These are phyloP conservation scores for Paradendryphiella salina DNA, from an alignment of 2,329 filamentous ascomycete genomes.

Conservation along the genomic window DNA sequence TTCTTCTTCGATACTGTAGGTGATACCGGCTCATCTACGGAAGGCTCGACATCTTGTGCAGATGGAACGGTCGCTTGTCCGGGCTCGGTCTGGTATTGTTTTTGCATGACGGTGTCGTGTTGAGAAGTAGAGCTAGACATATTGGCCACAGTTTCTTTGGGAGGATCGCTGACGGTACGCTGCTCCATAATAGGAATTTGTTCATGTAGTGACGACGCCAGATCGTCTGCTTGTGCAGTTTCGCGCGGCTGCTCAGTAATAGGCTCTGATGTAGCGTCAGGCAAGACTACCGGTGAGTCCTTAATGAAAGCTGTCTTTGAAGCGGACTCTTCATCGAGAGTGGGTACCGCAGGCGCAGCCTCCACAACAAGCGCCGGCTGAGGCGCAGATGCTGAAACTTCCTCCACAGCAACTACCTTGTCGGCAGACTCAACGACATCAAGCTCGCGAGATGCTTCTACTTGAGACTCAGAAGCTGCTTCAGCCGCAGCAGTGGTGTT, in stretches of 20 bases:
- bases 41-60: conserved; percentile 3
- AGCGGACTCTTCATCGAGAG: conserved; percentile 23
- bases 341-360: conserved; percentile 8
- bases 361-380: conserved; percentile 9
- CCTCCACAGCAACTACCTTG: not conserved
- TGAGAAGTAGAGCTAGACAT: not conserved
- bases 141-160: not conserved
- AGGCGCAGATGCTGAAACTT: not conserved
- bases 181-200: not conserved
- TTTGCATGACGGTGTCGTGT: not conserved
- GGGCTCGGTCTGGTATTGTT: conserved; percentile 7
- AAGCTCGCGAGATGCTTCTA: conserved; percentile 2
- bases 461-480: not conserved
- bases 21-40: conserved; percentile 7
- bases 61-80: conserved; percentile 16
- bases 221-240: not conserved
- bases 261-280: conserved; percentile 3
- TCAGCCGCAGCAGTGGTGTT: conserved; percentile 18
- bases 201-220: not conserved
- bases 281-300: not conserved
- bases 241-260: not conserved
- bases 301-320: conserved; percentile 13
- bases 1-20: conserved; percentile 26
- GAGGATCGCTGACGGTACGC: not conserved
- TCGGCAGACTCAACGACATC: not conserved